phyloP scores from a whole-genome alignment of 768 basidiomycete genomes.

The Lactifluus pinguis region DNA sequence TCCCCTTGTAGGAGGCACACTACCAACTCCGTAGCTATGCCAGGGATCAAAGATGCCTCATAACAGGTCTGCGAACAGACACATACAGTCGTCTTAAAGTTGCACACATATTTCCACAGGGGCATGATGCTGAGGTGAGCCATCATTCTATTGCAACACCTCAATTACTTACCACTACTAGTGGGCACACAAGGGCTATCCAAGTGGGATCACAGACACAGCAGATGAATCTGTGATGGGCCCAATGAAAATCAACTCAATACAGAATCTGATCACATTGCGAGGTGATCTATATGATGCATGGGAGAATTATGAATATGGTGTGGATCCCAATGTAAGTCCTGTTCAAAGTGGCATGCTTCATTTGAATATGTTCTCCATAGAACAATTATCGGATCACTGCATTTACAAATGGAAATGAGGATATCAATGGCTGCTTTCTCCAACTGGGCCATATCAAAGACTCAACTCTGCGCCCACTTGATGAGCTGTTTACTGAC shows the following conservation, averaged over 20 bases:
- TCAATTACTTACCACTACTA: background rate
- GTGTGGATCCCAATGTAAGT: conserved; percentile 1
- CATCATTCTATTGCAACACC: too few species aligned
- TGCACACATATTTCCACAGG: too few species aligned
- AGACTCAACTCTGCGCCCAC: background rate
- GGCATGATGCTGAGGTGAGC: too few species aligned
- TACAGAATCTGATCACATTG: background rate
- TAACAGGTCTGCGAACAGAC: too few species aligned
- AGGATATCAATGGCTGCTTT: background rate
- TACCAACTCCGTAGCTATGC: too few species aligned
- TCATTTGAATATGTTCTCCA: background rate
- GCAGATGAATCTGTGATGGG: background rate
- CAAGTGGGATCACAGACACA: background rate
- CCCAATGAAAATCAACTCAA: background rate
- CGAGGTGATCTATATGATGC: background rate
- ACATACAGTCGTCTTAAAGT: too few species aligned
- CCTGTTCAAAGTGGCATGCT: background rate
- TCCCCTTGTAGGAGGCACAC: too few species aligned
- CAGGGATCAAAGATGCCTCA: too few species aligned
- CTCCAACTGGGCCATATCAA: conserved; percentile 2
- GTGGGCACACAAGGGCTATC: background rate
- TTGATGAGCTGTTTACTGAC: conserved; percentile 4
- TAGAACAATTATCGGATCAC: conserved; percentile 1
- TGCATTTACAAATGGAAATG: background rate
- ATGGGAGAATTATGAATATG: conserved; percentile 4